A percentile compares a stretch with the other conserved stretches of the same genome.
Evolutionary conservation across 2,329 filamentous ascomycete genomes (phyloP).

Genomic region (Claviceps humidiphila): DNA sequence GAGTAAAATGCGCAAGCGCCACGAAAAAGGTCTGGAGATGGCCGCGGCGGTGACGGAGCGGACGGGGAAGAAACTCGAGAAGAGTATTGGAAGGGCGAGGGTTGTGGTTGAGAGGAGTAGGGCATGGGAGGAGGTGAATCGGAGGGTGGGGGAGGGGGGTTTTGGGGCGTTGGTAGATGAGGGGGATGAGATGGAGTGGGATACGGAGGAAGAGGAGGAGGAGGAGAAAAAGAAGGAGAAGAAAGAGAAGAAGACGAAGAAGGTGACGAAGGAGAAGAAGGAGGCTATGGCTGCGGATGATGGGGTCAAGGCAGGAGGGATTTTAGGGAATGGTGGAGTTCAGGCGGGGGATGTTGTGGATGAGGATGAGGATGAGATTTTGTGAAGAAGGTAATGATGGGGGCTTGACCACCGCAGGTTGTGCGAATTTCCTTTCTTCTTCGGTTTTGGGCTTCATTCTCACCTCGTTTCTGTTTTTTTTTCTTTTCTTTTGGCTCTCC

Average conservation of each 20-base stretch:
- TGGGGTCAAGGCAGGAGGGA: not conserved
- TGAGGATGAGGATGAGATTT: conserved; percentile 2
- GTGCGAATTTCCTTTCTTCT: not conserved
- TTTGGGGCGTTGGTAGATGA: conserved; percentile 10
- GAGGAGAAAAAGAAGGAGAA: conserved; percentile 12
- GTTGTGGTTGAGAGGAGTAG: conserved; percentile 36
- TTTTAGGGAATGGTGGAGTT: not conserved
- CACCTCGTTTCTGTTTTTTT: not conserved
- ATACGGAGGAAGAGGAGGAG: conserved; percentile 25
- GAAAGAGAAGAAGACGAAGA: conserved; percentile 10
- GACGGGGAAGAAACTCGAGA: conserved; percentile 40
- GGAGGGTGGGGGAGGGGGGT: conserved; percentile 13
- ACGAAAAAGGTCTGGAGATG: conserved; percentile 44
- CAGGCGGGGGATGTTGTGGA: conserved; percentile 3
- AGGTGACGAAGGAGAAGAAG: conserved; percentile 15
- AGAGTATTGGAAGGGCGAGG: conserved; percentile 36
- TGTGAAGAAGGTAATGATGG: not conserved
- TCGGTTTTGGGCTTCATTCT: not conserved
- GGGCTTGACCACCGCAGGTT: not conserved
- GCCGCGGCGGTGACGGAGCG: conserved; percentile 47
- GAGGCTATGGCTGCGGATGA: conserved; percentile 17
- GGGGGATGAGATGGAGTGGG: conserved; percentile 15
- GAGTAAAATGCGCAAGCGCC: conserved; percentile 39
- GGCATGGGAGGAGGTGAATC: conserved; percentile 47
- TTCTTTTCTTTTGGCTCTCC: not conserved